These are phyloP conservation scores for Tolypocladium tundrense DNA, from an alignment of 2,329 filamentous ascomycete species.

Conservation along the genomic window DNA sequence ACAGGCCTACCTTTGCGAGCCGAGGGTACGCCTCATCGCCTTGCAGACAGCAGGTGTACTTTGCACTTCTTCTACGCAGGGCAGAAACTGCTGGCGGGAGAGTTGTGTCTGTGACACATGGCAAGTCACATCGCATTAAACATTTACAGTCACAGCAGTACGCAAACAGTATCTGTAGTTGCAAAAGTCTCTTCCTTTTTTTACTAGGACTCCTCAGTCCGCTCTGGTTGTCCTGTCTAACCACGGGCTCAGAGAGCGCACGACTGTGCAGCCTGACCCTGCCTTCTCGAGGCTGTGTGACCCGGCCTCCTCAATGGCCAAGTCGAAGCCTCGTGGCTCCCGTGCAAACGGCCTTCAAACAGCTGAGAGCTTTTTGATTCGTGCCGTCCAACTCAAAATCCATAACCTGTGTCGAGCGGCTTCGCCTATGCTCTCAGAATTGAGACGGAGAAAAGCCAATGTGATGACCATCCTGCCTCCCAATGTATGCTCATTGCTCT, in stretches of 20 bases:
- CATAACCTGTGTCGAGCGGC: conserved; percentile 28
- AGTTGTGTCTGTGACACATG: too few relatives aligned
- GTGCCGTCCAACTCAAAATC: conserved; percentile 23
- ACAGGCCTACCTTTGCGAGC: too few relatives aligned
- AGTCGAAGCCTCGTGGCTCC: conserved; percentile 11
- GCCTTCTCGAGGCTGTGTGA: conserved; percentile 3
- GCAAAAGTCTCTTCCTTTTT: conserved; percentile 16
- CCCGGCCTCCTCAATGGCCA: conserved; percentile 18
- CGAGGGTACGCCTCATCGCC: too few relatives aligned
- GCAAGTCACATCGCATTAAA: neutral
- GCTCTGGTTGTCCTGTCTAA: conserved; percentile 21
- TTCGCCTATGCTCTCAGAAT: conserved; percentile 25
- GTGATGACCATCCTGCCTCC: conserved; percentile 21
- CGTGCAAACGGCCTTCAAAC: conserved; percentile 8
- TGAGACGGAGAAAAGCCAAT: conserved; percentile 23
- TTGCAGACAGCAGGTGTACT: too few relatives aligned
- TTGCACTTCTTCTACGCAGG: too few relatives aligned
- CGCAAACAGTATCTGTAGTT: neutral
- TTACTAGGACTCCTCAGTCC: conserved; percentile 32
- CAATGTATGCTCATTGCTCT: conserved; percentile 23
- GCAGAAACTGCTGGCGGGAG: too few relatives aligned
- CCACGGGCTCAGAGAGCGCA: conserved; percentile 8
- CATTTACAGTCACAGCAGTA: neutral
- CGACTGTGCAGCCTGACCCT: conserved; percentile 2
- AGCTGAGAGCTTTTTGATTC: conserved; percentile 15